Percentiles rank a stretch among this genome's conserved stretches.
These are phyloP conservation scores for Trichosporon asahii DNA, from an alignment of 1,284 basidiomycete genomes.

Conservation along the genomic window DNA sequence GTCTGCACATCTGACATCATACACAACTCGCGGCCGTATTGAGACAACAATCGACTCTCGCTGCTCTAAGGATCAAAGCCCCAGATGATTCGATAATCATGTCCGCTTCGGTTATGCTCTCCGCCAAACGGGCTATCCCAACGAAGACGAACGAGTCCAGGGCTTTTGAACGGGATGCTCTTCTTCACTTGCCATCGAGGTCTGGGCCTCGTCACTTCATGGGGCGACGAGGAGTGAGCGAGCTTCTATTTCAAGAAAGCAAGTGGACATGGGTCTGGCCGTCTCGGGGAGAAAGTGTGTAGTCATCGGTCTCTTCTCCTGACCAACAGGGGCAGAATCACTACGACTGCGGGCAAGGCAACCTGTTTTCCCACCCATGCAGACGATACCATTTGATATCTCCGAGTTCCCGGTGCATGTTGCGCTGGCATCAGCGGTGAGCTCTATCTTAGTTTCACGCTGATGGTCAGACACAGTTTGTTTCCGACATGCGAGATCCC, in stretches of 20 bases:
- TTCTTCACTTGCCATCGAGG: too few species aligned
- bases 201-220: not conserved
- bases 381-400: not conserved
- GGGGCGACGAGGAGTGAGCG: constrained; percentile 5
- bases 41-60: not conserved
- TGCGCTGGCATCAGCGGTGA: constrained; percentile 24
- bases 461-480: constrained; percentile 6
- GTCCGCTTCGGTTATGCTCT: not conserved
- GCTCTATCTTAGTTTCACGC: not conserved
- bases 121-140: not conserved
- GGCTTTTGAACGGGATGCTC: too few species aligned
- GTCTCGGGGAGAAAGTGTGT: not conserved
- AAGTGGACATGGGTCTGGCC: constrained; percentile 16
- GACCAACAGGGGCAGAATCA: not conserved
- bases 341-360: not conserved
- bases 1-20: not conserved
- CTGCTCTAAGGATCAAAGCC: not conserved
- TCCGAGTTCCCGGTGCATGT: constrained; percentile 10
- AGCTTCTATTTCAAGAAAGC: constrained; percentile 10
- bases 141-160: too few species aligned
- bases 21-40: not conserved
- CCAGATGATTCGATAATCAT: not conserved
- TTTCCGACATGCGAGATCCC: constrained; percentile 14
- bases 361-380: not conserved
- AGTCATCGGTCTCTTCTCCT: not conserved